These are phyloP conservation scores for Salvia sclarea DNA, from an alignment of 305 asterid species.

Conservation along the genomic window DNA sequence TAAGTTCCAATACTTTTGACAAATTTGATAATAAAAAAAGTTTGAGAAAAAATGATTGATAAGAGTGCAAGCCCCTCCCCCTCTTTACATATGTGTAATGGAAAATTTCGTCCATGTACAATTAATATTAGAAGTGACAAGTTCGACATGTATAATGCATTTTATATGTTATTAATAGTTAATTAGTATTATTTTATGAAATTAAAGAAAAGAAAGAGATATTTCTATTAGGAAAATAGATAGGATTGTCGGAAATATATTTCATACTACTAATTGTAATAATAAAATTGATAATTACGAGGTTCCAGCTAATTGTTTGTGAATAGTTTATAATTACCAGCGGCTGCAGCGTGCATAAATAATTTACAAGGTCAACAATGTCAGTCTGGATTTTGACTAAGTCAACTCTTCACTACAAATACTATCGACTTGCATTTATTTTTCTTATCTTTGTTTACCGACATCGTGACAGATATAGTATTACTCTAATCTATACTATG, in stretches of 20 bases:
- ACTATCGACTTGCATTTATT: not conserved
- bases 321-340: not conserved
- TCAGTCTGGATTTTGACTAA: conserved; percentile 14
- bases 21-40: too few species aligned
- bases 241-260: too few species aligned
- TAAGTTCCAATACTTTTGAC: too few species aligned
- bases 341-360: not conserved
- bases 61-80: too few species aligned
- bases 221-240: not conserved
- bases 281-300: conserved; percentile 5
- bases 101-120: too few species aligned
- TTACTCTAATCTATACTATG: not conserved
- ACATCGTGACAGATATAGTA: not conserved
- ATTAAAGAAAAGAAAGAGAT: not conserved
- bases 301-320: not conserved
- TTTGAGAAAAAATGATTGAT: too few species aligned
- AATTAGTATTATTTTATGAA: too few species aligned
- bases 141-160: too few species aligned
- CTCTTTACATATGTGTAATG: too few species aligned
- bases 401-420: not conserved
- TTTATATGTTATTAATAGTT: too few species aligned
- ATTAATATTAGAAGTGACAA: too few species aligned
- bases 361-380: not conserved
- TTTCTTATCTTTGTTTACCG: not conserved
- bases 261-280: too few species aligned